Base-by-base conservation (phyloP, 768 basidiomycete species). In the Myochromella boudieri region DNA sequence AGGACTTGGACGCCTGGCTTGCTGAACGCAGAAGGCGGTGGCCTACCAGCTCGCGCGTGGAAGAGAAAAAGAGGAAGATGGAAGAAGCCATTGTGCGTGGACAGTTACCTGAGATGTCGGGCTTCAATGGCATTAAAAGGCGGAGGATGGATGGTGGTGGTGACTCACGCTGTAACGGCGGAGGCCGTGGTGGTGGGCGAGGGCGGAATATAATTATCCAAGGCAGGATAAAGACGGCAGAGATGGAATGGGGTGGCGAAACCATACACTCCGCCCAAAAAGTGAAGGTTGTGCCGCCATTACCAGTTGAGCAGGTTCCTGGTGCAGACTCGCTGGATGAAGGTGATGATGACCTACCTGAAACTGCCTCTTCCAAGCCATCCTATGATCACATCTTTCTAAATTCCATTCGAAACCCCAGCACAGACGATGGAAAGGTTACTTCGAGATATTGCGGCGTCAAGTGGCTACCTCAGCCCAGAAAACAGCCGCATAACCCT, bases 1-100 rank as follows among this genome's bases (percentile, higher is more conserved):
- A 93, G 57, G 80, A 84, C 6, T 68, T 97, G 48, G 81, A 80
- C 17, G 81, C 78, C 25, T 98, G 95, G 95, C 79, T 95, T 38
- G 82, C 79, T 11, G 95, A 97, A 59, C 83, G 95, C 32, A 94
- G 82, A 65, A 84, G 80, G 55, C 81, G 87, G 12, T 98, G 87
- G 74, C 95, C 95, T 9, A 88, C 84, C 14, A 61, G 77, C 24
- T 59, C 72, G 38, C 78, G 81, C 20, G 74, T 91, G 1, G 80
- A 79, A 48, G 91, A 95, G 36, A 97, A 95, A 73, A 85, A 85
- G 56, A 75, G 80, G 53, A 91, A 87, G 59, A 61, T 82, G 18
- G 78, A 85, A 50, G 91, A 92, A 52, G 93, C 92, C 7, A 68
- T 80, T 26, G 82, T 82, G n/a, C 77, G 87, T 43, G 93, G 93